Percentiles rank a stretch among this genome's conserved stretches.
These are phyloP conservation scores for Coemansia sp. DNA, from an alignment of 192 early-diverging fungal species.

Conservation along the genomic window DNA sequence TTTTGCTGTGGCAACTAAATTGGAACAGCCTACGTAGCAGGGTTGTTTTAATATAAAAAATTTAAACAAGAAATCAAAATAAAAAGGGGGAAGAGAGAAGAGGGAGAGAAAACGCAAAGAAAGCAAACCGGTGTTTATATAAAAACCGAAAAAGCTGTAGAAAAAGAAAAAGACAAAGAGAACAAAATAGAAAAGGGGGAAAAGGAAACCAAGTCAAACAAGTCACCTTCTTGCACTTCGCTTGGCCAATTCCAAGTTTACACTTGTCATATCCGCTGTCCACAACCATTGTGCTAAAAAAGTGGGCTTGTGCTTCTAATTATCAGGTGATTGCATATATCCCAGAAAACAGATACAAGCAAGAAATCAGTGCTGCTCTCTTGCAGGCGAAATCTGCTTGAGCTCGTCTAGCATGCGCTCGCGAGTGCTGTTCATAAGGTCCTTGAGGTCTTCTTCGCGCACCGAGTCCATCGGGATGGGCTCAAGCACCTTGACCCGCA, in stretches of 20 bases:
- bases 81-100: not conserved
- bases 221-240: too few relatives aligned
- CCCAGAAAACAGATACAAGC: not conserved
- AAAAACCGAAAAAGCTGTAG: too few relatives aligned
- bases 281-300: too few relatives aligned
- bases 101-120: too few relatives aligned
- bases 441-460: constrained; percentile 46
- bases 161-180: not conserved
- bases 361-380: constrained; percentile 14
- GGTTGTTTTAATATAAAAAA: not conserved
- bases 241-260: too few relatives aligned
- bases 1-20: too few relatives aligned
- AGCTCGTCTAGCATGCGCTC: constrained; percentile 50
- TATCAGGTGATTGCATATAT: too few relatives aligned
- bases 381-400: constrained; percentile 38
- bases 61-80: not conserved
- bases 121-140: too few relatives aligned
- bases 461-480: constrained; percentile 46
- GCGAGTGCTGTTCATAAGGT: constrained; percentile 46
- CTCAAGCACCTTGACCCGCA: constrained; percentile 49
- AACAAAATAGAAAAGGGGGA: not conserved
- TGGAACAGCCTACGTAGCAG: not conserved
- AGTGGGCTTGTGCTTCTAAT: too few relatives aligned
- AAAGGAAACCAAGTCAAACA: not conserved
- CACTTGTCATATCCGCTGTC: too few relatives aligned